A percentile compares a stretch with the other conserved stretches of the same genome.
Conservation (phyloP, 371 early-diverging fungal species). For the Mortierella polycephala region DNA sequence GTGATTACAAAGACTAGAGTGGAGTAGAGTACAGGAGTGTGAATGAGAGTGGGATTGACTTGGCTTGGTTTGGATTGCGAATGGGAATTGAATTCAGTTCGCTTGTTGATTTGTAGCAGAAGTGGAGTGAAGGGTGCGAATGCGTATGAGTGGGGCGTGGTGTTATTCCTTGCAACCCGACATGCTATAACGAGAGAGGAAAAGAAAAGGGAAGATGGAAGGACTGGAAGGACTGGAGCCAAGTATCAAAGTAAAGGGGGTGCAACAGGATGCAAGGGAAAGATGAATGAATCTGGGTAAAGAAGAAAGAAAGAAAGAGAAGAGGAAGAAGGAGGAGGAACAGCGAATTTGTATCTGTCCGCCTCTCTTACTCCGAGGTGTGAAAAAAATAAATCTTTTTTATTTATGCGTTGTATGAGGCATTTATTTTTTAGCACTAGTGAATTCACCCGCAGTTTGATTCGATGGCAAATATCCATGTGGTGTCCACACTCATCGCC, state of each 20-base stretch:
- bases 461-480: too few relatives aligned
- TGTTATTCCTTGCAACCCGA: constrained; percentile 41
- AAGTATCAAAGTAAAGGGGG: not conserved
- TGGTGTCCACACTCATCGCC: too few relatives aligned
- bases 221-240: too few relatives aligned
- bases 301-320: constrained; percentile 1
- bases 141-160: constrained; percentile 25
- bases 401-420: too few relatives aligned
- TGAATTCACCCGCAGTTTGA: too few relatives aligned
- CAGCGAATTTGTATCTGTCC: too few relatives aligned
- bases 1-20: not conserved
- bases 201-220: not conserved
- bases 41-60: not conserved
- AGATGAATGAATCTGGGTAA: not conserved
- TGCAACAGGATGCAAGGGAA: not conserved
- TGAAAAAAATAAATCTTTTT: too few relatives aligned
- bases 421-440: too few relatives aligned
- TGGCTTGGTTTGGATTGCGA: not conserved
- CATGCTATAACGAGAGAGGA: constrained; percentile 26
- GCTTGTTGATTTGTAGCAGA: too few relatives aligned
- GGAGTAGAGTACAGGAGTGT: constrained; percentile 3
- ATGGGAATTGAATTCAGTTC: too few relatives aligned
- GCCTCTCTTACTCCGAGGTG: too few relatives aligned
- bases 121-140: not conserved
- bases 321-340: constrained; percentile 3